Evolutionary conservation across 805 yeast genomes (phyloP).

Genomic region (Candida tibetensis): DNA sequence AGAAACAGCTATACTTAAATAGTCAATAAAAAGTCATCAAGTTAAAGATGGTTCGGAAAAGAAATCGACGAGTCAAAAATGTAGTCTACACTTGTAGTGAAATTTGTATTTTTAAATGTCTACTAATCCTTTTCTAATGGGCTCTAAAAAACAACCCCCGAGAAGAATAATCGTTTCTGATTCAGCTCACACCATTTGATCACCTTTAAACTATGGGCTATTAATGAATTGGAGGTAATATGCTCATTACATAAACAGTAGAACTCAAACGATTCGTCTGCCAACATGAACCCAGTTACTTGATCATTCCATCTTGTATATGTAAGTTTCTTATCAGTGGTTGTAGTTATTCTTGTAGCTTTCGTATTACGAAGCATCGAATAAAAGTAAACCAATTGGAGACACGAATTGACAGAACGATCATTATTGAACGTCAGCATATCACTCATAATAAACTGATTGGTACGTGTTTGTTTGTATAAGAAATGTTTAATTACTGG

Average conservation of each 20-base stretch:
- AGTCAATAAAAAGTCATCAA: no score
- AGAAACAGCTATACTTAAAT: conserved; percentile 31
- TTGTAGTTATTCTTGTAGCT: conserved; percentile 21
- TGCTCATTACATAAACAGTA: conserved; percentile 42
- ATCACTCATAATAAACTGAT: conserved; percentile 60
- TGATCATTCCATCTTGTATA: conserved; percentile 25
- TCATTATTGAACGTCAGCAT: conserved; percentile 17
- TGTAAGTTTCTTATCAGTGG: conserved; percentile 40
- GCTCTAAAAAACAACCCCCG: conserved; percentile 53
- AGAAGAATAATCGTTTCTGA: conserved; percentile 68
- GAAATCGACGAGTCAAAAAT: not conserved
- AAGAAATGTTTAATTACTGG: conserved; percentile 70
- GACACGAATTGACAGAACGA: conserved; percentile 22
- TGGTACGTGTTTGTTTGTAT: conserved; percentile 64
- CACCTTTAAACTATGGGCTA: conserved; percentile 59
- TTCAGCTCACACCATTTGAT: conserved; percentile 75
- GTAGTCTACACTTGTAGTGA: not conserved
- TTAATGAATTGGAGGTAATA: conserved; percentile 53
- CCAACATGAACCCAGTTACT: conserved; percentile 37
- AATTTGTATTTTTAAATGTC: not conserved
- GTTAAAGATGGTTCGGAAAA: not conserved
- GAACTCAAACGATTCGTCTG: conserved; percentile 33
- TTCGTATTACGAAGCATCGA: conserved; percentile 25
- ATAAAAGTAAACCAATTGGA: conserved; percentile 39
- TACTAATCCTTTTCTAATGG: not conserved